Evolutionary conservation across 2,329 filamentous ascomycete genomes (phyloP), one percentile per base, ranked within the genome.

Genomic region (Colletotrichum orchidophilum): DNA sequence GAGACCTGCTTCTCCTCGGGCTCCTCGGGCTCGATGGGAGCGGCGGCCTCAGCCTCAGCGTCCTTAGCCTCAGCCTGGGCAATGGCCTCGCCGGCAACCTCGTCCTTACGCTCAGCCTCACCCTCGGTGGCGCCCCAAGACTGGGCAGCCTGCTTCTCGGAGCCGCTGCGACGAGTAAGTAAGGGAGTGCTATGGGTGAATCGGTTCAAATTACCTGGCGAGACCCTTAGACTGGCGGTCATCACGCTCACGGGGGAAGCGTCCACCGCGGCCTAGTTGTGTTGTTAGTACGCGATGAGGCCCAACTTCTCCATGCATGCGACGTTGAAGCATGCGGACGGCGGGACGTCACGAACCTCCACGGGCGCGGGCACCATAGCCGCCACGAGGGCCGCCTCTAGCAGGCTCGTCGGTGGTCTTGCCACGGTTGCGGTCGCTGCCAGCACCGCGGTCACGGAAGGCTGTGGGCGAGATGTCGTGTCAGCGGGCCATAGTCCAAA

Each of bases 1-100:
- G 95, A 96, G 87, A 97, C 92, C 86, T 88, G 90, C 90, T 96
- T 97, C 83, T 97, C 94, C 85, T 95, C 92, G 60, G 90, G 87
- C 85, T 94, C 91, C 73, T 86, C 86, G 68, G 85, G 83, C 78
- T 83, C 83, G 84, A 94, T 92, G 60, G 90, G 87, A 84, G 94
- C 91, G 73, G 87, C 85, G 66, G 85, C 82, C 78, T 83, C 83
- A 53, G 76, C 77, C 75, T 84, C 84, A 65, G 85, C 88, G 73
- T 94, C 93, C 85, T 93, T 94, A 85, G 94, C 89, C 80, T 98
- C 96, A 75, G 88, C 86, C 84, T 94, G 89, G 76, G 96, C 96
- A 77, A 98, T 97, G 77, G 90, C 92, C 83, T 97, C 95, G 77
- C 93, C 96, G 77, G 93, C 94, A 84, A 94, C 90, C 89, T 98